A percentile compares a stretch with the other conserved stretches of the same genome.
Conservation (phyloP, 306 rosid genomes). For the Glycine latifolia region DNA sequence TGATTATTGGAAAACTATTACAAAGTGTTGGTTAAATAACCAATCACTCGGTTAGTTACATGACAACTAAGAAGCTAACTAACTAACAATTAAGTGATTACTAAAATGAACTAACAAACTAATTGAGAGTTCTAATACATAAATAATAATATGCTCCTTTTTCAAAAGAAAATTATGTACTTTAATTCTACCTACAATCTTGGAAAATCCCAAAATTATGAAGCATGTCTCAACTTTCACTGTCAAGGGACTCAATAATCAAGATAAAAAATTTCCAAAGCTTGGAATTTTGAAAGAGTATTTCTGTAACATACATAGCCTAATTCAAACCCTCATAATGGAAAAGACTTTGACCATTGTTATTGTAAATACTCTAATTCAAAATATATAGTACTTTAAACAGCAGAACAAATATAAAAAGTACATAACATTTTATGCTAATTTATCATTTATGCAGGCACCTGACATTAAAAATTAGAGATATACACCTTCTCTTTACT, state of each 20-base stretch:
- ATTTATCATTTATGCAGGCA: not conserved
- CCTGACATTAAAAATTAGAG: not conserved
- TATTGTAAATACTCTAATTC: not conserved
- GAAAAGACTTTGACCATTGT: not conserved
- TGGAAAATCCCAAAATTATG: not conserved
- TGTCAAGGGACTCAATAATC: not conserved
- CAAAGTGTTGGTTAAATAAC: too few relatives aligned
- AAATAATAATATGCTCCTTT: not conserved
- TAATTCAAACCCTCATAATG: not conserved
- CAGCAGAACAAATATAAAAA: not conserved
- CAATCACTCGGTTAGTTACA: too few relatives aligned
- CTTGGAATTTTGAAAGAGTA: too few relatives aligned
- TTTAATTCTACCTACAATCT: not conserved
- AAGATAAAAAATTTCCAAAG: not conserved
- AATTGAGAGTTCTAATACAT: too few relatives aligned
- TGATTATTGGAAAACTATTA: too few relatives aligned
- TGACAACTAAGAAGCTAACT: too few relatives aligned
- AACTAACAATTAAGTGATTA: too few relatives aligned
- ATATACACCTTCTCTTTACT: constrained; percentile 43
- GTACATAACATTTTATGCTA: not conserved
- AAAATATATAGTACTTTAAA: not conserved
- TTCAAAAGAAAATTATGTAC: not conserved
- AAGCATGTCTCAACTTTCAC: not conserved
- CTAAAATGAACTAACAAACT: too few relatives aligned
- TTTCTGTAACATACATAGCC: not conserved